Evolutionary conservation across 352 stramenopile species (phyloP), one percentile per base, ranked within the genome.

Genomic region (Phytopythium montanum): DNA sequence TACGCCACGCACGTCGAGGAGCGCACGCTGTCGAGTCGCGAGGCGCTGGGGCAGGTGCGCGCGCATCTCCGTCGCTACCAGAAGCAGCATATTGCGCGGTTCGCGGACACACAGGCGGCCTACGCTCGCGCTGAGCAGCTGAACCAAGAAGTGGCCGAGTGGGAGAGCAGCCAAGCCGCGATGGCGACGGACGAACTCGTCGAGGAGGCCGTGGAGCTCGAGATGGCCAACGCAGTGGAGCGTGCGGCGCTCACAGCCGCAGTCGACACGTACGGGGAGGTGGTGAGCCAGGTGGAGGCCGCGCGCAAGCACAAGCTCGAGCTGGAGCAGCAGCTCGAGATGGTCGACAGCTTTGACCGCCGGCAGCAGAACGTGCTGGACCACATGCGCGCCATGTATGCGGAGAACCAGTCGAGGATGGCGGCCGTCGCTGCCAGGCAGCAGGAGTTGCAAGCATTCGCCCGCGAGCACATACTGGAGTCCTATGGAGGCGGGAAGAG

Each of bases 11-110:
- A 77, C 29, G 69, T 84, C 0, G 66, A 70, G 36, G 59, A 72
- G n/a, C 28, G 79, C 29, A 57, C 69, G 0, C 58, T 45, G 10
- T 69, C 71, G 7, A 79, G 60, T 26, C 71, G 65, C 33, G 74
- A 81, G 23, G 69, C 74, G 10, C 59, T 84, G 7, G 29, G 70
- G 4, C 71, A 84, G 46, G 69, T 84, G 25, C 71, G 79, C 34
- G 29, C 52, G n/a, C 59, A 76, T 12, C 54, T 84, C 5, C 66
- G 69, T 2, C 50, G 59, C n/a, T 70, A 66, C 54, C 74, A 84
- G 46, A 59, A 69, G 3, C 53, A 79, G 49, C 74, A 83, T 46
- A 79, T 84, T 33, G 59, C 56, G 23, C 63, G 59, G 18, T 84
- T 81, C 52, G 10, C 77, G 12, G 60, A 64, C 16, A 75, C 69